Evolutionary conservation across 2,329 filamentous ascomycete genomes (phyloP).

Genomic region (Trichophyton benhamiae): DNA sequence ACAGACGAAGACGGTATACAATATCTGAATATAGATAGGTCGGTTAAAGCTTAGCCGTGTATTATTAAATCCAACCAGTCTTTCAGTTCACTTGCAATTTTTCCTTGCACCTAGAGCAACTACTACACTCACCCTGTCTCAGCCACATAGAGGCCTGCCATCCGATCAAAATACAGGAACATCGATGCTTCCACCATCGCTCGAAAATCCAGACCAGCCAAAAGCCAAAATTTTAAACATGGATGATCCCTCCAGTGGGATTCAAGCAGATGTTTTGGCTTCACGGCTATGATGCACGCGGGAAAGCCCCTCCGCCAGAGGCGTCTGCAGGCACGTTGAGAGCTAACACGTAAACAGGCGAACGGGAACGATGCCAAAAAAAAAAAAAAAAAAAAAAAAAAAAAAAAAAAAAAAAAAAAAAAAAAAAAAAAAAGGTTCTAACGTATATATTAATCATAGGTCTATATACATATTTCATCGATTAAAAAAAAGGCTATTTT

Average conservation of each 20-base stretch:
- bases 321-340: too few species aligned
- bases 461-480: neutral
- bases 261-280: too few species aligned
- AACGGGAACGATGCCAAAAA: neutral
- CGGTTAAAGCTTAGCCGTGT: slow-evolving; percentile 7
- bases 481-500: neutral
- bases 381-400: too few species aligned
- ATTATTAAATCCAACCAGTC: slow-evolving; percentile 1
- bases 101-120: neutral
- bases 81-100: neutral
- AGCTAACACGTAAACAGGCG: neutral
- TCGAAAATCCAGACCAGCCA: too few species aligned
- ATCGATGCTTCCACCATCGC: too few species aligned
- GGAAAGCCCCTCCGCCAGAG: too few species aligned
- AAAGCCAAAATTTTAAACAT: too few species aligned
- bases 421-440: neutral
- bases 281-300: too few species aligned
- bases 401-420: too few species aligned
- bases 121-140: neutral
- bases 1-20: slow-evolving; percentile 11
- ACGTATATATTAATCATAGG: neutral
- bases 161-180: neutral
- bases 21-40: slow-evolving; percentile 11
- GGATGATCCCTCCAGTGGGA: too few species aligned
- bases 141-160: neutral